Conservation (phyloP, 352 stramenopile genomes). For the Globisporangium recalcitrans region DNA sequence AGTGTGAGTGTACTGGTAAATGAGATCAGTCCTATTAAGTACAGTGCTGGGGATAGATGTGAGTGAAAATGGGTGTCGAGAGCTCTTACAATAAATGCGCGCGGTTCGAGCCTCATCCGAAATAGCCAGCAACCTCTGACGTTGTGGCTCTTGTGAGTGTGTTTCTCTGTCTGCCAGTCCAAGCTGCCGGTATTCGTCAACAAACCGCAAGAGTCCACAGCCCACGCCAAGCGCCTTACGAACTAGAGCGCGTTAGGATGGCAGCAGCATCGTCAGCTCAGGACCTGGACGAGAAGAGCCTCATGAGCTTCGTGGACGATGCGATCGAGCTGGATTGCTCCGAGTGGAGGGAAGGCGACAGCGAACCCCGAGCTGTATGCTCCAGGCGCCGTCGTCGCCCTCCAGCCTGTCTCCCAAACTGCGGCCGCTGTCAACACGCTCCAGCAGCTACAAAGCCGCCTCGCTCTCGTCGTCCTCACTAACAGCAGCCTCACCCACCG, state of each 20-base stretch:
- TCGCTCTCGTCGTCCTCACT: neutral
- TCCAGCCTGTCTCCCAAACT: neutral
- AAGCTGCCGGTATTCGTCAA: too few relatives aligned
- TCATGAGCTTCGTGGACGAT: constrained; percentile 5
- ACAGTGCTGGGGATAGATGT: too few relatives aligned
- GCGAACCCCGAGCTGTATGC: neutral
- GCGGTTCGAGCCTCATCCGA: too few relatives aligned
- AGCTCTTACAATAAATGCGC: too few relatives aligned
- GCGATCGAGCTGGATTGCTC: constrained; percentile 3
- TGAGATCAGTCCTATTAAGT: too few relatives aligned
- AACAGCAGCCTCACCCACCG: neutral
- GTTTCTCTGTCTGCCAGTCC: too few relatives aligned
- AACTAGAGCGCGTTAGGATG: neutral
- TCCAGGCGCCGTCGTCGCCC: neutral
- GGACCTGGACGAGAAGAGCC: constrained; percentile 10
- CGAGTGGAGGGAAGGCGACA: neutral
- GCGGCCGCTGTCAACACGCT: neutral
- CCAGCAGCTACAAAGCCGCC: neutral
- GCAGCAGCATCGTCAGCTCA: neutral
- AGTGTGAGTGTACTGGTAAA: too few relatives aligned
- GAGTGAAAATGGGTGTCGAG: too few relatives aligned
- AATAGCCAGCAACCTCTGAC: too few relatives aligned
- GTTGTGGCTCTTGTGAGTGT: too few relatives aligned
- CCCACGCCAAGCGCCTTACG: neutral
- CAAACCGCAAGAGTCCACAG: too few relatives aligned